These are phyloP conservation scores for Tuber umbilicatum DNA, from an alignment of 495 filamentous ascomycete species.

Conservation along the genomic window DNA sequence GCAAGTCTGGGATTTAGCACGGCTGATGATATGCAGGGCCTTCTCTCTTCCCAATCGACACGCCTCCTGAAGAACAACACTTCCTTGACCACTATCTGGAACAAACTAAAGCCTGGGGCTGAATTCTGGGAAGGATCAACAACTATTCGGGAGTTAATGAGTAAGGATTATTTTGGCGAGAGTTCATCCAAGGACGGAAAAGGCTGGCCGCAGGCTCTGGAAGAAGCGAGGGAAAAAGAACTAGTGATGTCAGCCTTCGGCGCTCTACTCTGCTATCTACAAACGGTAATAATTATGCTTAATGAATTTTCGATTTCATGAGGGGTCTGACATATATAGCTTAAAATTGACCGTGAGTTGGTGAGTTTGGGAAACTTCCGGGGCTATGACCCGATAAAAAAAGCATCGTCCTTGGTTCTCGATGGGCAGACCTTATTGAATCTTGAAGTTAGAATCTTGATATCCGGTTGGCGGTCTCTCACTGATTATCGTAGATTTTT, in stretches of 20 bases:
- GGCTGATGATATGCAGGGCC: slow-evolving; percentile 35
- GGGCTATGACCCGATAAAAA: slow-evolving; percentile 89
- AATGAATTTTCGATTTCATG: not conserved
- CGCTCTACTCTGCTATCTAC: slow-evolving; percentile 78
- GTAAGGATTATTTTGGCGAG: slow-evolving; percentile 69
- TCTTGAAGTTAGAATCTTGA: slow-evolving; percentile 55
- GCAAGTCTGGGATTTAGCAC: not conserved
- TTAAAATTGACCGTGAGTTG: slow-evolving; percentile 84
- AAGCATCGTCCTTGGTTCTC: slow-evolving; percentile 83
- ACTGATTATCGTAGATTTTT: slow-evolving; percentile 54
- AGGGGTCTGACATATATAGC: slow-evolving; percentile 29
- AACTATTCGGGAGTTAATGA: slow-evolving; percentile 74
- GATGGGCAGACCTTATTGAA: slow-evolving; percentile 97
- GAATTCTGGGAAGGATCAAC: slow-evolving; percentile 91
- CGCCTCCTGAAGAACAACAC: slow-evolving; percentile 98
- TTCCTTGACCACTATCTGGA: slow-evolving; percentile 88
- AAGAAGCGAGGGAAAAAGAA: slow-evolving; percentile 68
- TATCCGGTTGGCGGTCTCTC: not conserved
- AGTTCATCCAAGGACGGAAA: slow-evolving; percentile 56
- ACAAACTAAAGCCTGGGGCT: slow-evolving; percentile 74
- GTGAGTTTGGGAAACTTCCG: slow-evolving; percentile 85
- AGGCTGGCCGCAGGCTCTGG: slow-evolving; percentile 73
- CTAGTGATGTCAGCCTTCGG: slow-evolving; percentile 88
- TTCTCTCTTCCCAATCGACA: slow-evolving; percentile 70
- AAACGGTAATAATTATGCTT: slow-evolving; percentile 44